These are phyloP conservation scores for Schizonepeta tenuifolia DNA, from an alignment of 257 asterid species.

Conservation along the genomic window DNA sequence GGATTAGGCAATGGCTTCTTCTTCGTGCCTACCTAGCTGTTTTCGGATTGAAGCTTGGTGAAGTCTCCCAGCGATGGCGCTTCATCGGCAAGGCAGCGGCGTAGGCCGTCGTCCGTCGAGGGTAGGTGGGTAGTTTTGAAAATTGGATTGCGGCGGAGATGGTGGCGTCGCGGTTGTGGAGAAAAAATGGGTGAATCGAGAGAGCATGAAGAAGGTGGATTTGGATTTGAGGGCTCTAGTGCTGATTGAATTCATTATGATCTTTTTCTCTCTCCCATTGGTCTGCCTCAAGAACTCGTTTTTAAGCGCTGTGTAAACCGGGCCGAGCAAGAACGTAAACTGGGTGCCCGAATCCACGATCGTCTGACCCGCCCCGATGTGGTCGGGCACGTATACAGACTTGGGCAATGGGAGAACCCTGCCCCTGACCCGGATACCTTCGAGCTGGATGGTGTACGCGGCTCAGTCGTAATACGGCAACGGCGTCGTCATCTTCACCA, in stretches of 20 bases:
- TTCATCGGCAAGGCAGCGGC: conserved; percentile 80
- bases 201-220: conserved; percentile 35
- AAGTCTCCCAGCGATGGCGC: conserved; percentile 65
- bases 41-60: conserved; percentile 61
- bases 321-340: conserved; percentile 65
- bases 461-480: conserved; percentile 72
- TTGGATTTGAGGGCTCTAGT: conserved; percentile 64
- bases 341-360: conserved; percentile 94
- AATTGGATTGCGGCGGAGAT: conserved; percentile 41
- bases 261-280: conserved; percentile 23
- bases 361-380: conserved; percentile 92
- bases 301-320: conserved; percentile 58
- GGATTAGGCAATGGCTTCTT: conserved; percentile 97
- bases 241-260: conserved; percentile 62
- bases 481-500: conserved; percentile 53
- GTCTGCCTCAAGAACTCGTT: conserved; percentile 65
- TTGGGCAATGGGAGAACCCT: conserved; percentile 54
- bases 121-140: conserved; percentile 57
- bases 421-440: conserved; percentile 60
- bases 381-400: conserved; percentile 63
- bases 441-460: conserved; percentile 74
- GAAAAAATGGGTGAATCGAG: conserved; percentile 47
- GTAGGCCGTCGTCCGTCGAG: conserved; percentile 81
- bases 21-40: conserved; percentile 87
- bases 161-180: conserved; percentile 50